Percentiles rank a stretch among this genome's conserved stretches.
phyloP scores from a whole-genome alignment of 495 filamentous ascomycete species.

The Viridothelium virens region DNA sequence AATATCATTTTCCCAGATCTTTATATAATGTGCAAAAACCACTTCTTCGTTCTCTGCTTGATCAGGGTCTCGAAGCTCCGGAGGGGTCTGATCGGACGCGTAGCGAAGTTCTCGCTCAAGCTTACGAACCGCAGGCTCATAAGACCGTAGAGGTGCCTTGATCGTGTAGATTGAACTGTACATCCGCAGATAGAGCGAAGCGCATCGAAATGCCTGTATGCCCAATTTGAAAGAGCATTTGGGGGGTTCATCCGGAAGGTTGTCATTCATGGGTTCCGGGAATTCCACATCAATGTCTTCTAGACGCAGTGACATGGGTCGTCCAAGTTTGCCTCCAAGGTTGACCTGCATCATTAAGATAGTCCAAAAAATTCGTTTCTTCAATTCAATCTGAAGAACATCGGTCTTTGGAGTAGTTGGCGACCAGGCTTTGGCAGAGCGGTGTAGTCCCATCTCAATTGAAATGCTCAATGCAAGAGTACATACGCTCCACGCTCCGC shows the following conservation, averaged over 20 bases:
- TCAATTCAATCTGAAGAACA: slow-evolving; percentile 49
- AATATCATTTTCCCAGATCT: slow-evolving; percentile 42
- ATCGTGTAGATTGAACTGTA: slow-evolving; percentile 63
- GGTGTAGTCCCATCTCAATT: slow-evolving; percentile 64
- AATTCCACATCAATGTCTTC: slow-evolving; percentile 72
- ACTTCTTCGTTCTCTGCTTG: slow-evolving; percentile 45
- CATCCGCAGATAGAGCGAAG: slow-evolving; percentile 59
- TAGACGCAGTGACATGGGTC: slow-evolving; percentile 61
- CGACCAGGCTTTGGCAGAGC: slow-evolving; percentile 56
- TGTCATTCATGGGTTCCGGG: slow-evolving; percentile 60
- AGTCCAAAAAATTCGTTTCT: slow-evolving; percentile 71
- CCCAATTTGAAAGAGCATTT: slow-evolving; percentile 59
- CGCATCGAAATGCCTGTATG: slow-evolving; percentile 51
- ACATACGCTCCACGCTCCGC: slow-evolving; percentile 57
- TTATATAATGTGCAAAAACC: slow-evolving; percentile 43
- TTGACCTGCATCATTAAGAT: slow-evolving; percentile 54
- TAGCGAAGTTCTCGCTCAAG: slow-evolving; percentile 54
- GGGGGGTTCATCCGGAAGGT: slow-evolving; percentile 47
- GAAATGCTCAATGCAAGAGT: slow-evolving; percentile 54
- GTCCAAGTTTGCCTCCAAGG: slow-evolving; percentile 63
- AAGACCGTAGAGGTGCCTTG: slow-evolving; percentile 46
- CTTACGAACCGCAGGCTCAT: slow-evolving; percentile 51
- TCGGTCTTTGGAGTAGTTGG: slow-evolving; percentile 45
- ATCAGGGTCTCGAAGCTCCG: slow-evolving; percentile 40
- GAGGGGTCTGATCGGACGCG: slow-evolving; percentile 51